Base-by-base conservation (phyloP, 768 basidiomycete genomes). In the Fomitopsis pulvina region DNA sequence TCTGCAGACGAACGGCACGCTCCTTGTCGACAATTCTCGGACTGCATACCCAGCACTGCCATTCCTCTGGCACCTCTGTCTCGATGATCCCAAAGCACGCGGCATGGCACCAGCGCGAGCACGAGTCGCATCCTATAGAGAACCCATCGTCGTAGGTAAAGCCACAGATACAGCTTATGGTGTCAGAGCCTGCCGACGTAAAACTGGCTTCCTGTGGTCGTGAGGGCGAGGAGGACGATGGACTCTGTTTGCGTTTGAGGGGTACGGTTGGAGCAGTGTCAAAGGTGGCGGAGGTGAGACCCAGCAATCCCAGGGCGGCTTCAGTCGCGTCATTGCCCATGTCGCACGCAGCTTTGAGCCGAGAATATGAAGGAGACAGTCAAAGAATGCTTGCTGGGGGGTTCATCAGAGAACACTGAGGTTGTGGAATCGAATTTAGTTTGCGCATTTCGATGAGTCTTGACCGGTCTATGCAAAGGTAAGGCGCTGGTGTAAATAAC, bases 51-150 rank as follows among this genome's bases (percentile, higher is more conserved):
- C 87, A 87, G 65, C 92, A 96, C 21, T 68, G 66, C 74, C 87
- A 92, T 50, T 83, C 78, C 41, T 92, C 88, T 1, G 87, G 85
- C 0, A 87, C 83, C 39, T 67, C 57, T 57, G 72, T 76, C 46
- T 75, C 67, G 11, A 71, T 67, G 53, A 87, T 82, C 41, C 71
- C 77, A 56, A 86, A 87, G 67, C 92, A 93, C 7, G 79, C 81
- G 6, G 79, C 82, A 67, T 94, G 92, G 57, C 84, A 85, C 90
- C 92, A 93, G 32, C 84, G 77, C 20, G 75, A 77, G 62, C 92
- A 94, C 43, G 70, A 63, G 64, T 93, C 92, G 68, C 92, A 94
- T 9, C 85, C 87, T 54, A 93, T 87, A 9, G 82, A 85, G 64
- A 85, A 88, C 20, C 90, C 90, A 63, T 91, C 89, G 66, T 91